A percentile compares a stretch with the other conserved stretches of the same genome.
phyloP scores from a whole-genome alignment of 768 basidiomycete species.

The Macrolepiota albuminosa region DNA sequence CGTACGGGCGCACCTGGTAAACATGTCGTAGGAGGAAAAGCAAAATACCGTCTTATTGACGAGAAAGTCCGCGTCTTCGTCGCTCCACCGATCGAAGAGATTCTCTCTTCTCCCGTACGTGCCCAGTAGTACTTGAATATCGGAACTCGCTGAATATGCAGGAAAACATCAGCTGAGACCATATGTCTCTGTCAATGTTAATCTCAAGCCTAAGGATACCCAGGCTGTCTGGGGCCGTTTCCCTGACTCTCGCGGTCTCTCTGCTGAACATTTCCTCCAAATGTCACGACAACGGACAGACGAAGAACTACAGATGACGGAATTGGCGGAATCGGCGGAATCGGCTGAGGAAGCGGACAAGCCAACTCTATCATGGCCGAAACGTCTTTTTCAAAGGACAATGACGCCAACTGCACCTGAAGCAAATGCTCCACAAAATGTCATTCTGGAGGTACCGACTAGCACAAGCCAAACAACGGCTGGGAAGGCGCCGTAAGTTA shows the following conservation, averaged over 20 bases:
- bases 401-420: background rate
- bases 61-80: conserved; percentile 82
- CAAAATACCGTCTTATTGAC: conserved; percentile 79
- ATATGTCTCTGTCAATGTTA: conserved; percentile 51
- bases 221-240: conserved; percentile 35
- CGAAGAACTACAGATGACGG: background rate
- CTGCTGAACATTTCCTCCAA: conserved; percentile 38
- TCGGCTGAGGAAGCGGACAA: conserved; percentile 1
- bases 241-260: conserved; percentile 33
- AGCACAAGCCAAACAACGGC: conserved; percentile 1
- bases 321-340: too few relatives aligned
- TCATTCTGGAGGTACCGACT: background rate
- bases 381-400: background rate
- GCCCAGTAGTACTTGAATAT: background rate
- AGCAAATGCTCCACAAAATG: background rate
- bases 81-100: conserved; percentile 66
- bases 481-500: conserved; percentile 7
- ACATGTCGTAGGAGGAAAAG: conserved; percentile 70
- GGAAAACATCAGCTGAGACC: conserved; percentile 52
- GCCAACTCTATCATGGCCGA: conserved; percentile 9
- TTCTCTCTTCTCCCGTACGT: conserved; percentile 54
- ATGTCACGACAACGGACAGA: conserved; percentile 26
- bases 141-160: background rate
- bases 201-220: conserved; percentile 30
- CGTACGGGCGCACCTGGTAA: conserved; percentile 88